Evolutionary conservation across 1,284 basidiomycete species (phyloP).

Genomic region (Austropuccinia psidii): DNA sequence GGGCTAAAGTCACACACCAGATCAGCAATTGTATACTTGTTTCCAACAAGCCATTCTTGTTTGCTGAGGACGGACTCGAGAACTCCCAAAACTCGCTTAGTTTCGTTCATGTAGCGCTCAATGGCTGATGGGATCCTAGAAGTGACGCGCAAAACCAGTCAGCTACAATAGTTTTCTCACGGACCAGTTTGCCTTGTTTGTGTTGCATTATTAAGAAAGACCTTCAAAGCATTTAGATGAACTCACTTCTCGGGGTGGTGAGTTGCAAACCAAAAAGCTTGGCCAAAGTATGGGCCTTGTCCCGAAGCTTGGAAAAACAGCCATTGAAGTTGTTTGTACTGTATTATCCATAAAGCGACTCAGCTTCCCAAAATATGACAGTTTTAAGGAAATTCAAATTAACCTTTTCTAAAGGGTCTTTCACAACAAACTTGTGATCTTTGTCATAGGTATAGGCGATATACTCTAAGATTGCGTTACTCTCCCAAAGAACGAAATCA

Average conservation of each 20-base stretch:
- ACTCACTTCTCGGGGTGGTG: slow-evolving; percentile 3
- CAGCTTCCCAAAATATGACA: not conserved
- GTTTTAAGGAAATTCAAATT: not conserved
- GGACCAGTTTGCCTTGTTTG: not conserved
- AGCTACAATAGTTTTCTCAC: not conserved
- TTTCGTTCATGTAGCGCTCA: slow-evolving; percentile 7
- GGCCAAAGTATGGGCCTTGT: slow-evolving; percentile 10
- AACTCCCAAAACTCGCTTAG: not conserved
- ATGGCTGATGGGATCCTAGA: slow-evolving; percentile 2
- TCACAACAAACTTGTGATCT: slow-evolving; percentile 20
- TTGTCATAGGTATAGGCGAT: slow-evolving; percentile 43
- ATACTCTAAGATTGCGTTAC: slow-evolving; percentile 43
- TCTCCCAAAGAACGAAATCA: slow-evolving; percentile 42
- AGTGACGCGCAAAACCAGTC: not conserved
- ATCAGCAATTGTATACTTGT: not conserved
- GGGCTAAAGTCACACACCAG: not conserved
- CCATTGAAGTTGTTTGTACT: slow-evolving; percentile 10
- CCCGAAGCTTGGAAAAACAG: slow-evolving; percentile 15
- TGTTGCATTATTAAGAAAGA: no score
- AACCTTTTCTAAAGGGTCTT: not conserved
- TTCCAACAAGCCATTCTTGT: slow-evolving; percentile 1
- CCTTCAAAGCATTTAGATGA: not conserved
- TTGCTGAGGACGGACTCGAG: not conserved
- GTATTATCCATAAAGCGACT: not conserved
- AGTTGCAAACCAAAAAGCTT: not conserved